Base-by-base conservation (phyloP, 2,329 filamentous ascomycete species). In the Aspergillus sp. region DNA sequence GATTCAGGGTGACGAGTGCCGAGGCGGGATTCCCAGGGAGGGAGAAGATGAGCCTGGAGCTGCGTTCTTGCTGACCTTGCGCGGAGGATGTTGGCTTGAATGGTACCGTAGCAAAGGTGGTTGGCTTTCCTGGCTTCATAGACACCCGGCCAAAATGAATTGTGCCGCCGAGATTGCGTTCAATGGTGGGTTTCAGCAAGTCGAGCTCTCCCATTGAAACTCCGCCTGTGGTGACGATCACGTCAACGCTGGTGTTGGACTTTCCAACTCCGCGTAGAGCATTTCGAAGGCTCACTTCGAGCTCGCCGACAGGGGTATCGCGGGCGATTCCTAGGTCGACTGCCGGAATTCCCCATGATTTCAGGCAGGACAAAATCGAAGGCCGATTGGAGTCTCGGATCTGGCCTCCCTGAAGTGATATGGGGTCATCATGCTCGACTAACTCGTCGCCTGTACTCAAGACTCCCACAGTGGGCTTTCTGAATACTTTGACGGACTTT, bases 61-160 rank as follows among this genome's bases (percentile, higher is more conserved):
- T 74, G 46, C 86, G 82, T 41, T 84, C 78, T 60, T 84, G 83
- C 58, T 84, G 79, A 6, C 37, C 51, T 24, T n/a, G 64, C n/a
- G 84, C 79, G 1, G 65, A 65, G 14, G 66, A 59, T 14, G 66
- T 65, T 6, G 71, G 67, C 63, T 87, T 87, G 69, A 84, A 79
- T 0, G 90, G 87, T 0, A 98, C 84, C 0, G 91, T 97, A 2
- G 95, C 95, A 73, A 99, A 99, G 0, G 95, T 99, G 0, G 93
- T 97, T 2, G 95, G 95, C 75, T 98, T 99, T 4, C 95, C 95
- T 0, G 95, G 95, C 79, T 99, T 99, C 95, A 99, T 98, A 55
- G 89, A 85, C 3, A 99, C 95, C 3, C 95, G 89, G 23, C 95
- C 95, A 67, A 99, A 99, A 75, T 97, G 95, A 64, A 99, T 96